Evolutionary conservation across 202 grass and related monocot species (phyloP).

Genomic region (Schoenoplectus tabernaemontani): DNA sequence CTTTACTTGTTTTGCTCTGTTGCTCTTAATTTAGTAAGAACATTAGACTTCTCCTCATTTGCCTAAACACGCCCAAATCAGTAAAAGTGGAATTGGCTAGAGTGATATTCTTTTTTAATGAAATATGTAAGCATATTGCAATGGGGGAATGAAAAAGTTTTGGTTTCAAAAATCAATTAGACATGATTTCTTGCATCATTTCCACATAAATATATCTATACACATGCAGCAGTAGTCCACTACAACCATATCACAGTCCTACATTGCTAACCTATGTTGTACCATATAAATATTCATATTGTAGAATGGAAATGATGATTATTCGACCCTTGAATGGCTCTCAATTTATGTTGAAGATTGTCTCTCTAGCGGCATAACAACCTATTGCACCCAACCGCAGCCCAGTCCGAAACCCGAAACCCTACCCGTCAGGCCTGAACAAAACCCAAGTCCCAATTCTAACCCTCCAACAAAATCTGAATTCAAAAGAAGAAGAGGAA

Average conservation of each 20-base stretch:
- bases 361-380: constrained; percentile 40
- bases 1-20: background rate
- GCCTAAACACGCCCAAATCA: background rate
- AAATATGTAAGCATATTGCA: background rate
- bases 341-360: constrained; percentile 80
- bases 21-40: background rate
- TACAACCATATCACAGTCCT: background rate
- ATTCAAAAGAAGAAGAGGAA: constrained; percentile 23
- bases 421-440: background rate
- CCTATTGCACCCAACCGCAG: constrained; percentile 35
- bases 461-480: constrained; percentile 25
- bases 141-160: too few species aligned
- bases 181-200: background rate
- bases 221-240: background rate
- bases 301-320: constrained; percentile 59
- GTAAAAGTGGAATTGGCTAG: background rate
- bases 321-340: constrained; percentile 55
- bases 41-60: background rate
- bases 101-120: background rate
- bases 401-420: constrained; percentile 22
- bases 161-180: background rate
- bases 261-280: constrained; percentile 23
- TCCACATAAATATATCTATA: background rate
- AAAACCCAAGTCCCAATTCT: constrained; percentile 29
- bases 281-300: constrained; percentile 21